Evolutionary conservation across 257 asterid genomes (phyloP).

Genomic region (Solanum chilense): DNA sequence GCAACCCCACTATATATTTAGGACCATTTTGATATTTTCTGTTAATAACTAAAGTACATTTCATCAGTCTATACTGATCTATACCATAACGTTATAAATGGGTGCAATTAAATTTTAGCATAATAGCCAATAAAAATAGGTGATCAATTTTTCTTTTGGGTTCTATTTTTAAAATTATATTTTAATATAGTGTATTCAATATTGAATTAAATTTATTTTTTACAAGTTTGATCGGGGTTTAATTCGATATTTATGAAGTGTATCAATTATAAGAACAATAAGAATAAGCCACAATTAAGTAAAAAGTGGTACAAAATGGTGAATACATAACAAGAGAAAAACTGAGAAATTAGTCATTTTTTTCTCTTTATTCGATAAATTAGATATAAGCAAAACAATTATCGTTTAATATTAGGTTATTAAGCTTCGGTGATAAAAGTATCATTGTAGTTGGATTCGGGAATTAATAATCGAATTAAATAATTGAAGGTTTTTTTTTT

Average conservation of each 20-base stretch:
- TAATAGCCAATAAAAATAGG: background rate
- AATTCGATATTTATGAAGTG: too few species aligned
- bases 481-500: too few species aligned
- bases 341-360: background rate
- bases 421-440: background rate
- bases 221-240: background rate
- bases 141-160: background rate
- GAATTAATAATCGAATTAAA: background rate
- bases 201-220: background rate
- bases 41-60: background rate
- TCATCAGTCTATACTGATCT: background rate
- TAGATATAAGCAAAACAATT: background rate
- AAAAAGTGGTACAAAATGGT: background rate
- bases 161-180: background rate
- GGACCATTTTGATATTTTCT: too few species aligned
- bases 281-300: background rate
- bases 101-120: background rate
- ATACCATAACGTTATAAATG: background rate
- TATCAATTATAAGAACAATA: background rate
- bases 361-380: too few species aligned
- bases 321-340: background rate
- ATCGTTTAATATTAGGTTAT: background rate
- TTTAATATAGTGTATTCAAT: background rate
- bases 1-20: background rate
- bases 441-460: too few species aligned